Base-by-base conservation (phyloP, 2,329 filamentous ascomycete species). In the Plenodomus tracheiphilus region DNA sequence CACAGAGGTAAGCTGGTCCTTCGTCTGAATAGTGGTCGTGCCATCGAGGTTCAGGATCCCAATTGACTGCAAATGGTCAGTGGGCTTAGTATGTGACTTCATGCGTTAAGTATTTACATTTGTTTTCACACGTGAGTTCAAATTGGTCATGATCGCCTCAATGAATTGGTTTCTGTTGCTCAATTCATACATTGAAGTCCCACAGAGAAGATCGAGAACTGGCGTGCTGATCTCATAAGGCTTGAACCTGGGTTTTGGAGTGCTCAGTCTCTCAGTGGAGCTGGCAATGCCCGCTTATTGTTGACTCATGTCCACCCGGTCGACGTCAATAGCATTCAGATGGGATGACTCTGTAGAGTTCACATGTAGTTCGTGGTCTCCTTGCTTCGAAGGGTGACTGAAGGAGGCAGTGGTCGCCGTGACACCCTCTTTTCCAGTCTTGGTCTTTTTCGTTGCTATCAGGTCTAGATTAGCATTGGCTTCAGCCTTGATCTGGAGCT, bases 371-470 rank as follows among this genome's bases (percentile, higher is more conserved):
- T 21, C 25, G 7, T 22, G 3, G 3, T 41, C 41, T 16, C 13
- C 10, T 16, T 51, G 19, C 18, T 52, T 49, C 10, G 46, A 50
- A 10, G 43, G 25, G 10, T 46, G 30, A 9, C 40, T 37, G 18
- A 46, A 39, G 18, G 41, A 34, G 35, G 9, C 28, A 22, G 37
- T 41, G 28, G 41, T 20, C 25, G 35, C 22, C 8, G 15, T 17
- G 15, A 38, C 10, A 7, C 4, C 11, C 3, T 28, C n/a, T 15
- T 5, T 25, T 13, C 19, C 7, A 15, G n/a, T 1, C 11, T 32
- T 13, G 21, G 41, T 10, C 35, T 11, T 13, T 4, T 13, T 3
- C 13, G 8, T 28, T 41, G 10, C 17, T 30, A 13, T 10, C 17
- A 8, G 6, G 9, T 3, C 25, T 7, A 16, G 16, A 17, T 15